A percentile compares a stretch with the other conserved stretches of the same genome.
Conservation (phyloP, 148 eudicot species). For the Fallopia convolvulus region DNA sequence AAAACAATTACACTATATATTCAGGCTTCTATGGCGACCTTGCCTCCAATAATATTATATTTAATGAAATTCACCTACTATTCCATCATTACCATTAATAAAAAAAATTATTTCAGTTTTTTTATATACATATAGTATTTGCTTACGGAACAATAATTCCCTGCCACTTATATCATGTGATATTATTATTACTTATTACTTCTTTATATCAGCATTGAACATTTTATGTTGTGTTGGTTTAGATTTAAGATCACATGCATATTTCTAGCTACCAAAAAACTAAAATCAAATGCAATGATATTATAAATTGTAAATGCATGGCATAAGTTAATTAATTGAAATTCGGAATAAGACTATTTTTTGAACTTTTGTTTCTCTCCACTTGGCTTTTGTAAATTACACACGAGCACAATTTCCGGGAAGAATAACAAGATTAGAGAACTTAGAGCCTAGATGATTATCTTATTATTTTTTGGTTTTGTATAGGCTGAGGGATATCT, state of each 20-base stretch:
- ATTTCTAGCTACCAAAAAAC: no score
- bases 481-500: no score
- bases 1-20: background rate
- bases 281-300: background rate
- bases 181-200: background rate
- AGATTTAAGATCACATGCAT: background rate
- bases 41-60: background rate
- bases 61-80: slow-evolving; percentile 9
- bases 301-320: background rate
- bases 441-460: no score
- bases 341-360: no score
- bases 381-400: no score
- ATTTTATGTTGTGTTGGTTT: background rate
- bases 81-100: background rate
- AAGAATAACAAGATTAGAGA: no score
- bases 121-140: background rate
- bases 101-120: background rate
- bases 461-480: no score
- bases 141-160: slow-evolving; percentile 2
- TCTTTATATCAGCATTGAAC: background rate
- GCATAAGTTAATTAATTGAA: background rate
- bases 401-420: no score
- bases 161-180: background rate
- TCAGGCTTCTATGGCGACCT: slow-evolving; percentile 1
- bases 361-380: no score